Base-by-base conservation (phyloP, 2,329 filamentous ascomycete genomes). In the Pseudogymnoascus sp. region DNA sequence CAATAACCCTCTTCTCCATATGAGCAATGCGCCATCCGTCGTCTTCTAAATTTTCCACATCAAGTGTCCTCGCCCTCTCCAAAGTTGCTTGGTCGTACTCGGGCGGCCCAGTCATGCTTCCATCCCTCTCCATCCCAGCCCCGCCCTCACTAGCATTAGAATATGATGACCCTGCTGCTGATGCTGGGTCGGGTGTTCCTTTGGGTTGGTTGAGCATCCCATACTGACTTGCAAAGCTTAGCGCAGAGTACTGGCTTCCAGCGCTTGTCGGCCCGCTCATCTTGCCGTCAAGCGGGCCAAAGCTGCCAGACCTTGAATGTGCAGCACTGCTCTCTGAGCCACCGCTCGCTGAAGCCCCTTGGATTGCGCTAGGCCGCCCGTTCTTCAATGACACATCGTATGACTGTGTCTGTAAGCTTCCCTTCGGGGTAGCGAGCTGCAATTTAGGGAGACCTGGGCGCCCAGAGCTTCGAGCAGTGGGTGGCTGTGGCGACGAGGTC, bases 21-120 rank as follows among this genome's bases (percentile, higher is more conserved):
- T 91, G 95, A 9, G 92, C 94, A 58, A 95, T 92, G 70, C 89
- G 85, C 94, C 94, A 99, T 18, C 90, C 91, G 64, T 95, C 89
- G 68, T 96, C 92, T 70, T 97, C 92, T 56, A 99, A 76, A 66
- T 97, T 92, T 68, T 96, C 92, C 3, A 96, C 92, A 72, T 99
- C 94, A 37, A 92, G 76, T 21, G 86, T 88, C 64, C 89, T 81
- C 34, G 90, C 90, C 73, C 87, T 91, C 66, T 96, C 91, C 48
- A 94, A 72, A 57, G 83, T 88, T 67, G 95, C 74, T 72, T 92
- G 86, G 65, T 95, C 90, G 61, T 96, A 84, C 67, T 86, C 83
- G 2, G 83, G 85, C 2, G 94, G 76, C 3, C 86, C 86, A 67
- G 90, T 88, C 73, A 89, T 80, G 69, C 90, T 95, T 65, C 83